Base-by-base conservation (phyloP, 345 rosid species). In the Streptanthus diversifolius region DNA sequence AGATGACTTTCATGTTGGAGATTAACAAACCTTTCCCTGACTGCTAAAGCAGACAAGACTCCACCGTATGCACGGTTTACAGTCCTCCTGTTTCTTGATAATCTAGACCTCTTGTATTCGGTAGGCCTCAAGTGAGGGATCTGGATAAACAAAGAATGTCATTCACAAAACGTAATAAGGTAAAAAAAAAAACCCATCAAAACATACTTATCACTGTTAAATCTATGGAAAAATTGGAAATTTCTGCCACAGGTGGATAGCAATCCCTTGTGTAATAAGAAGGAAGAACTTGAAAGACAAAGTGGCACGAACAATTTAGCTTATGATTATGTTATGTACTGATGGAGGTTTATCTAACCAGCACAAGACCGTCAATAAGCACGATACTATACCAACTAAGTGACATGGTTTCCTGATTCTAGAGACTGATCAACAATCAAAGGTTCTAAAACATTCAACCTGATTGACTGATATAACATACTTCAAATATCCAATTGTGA, bases 51-150 rank as follows among this genome's bases (percentile, higher is more conserved):
- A 45, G 91, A 86, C 79, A 88, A 73, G 7, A 88, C 95, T 66
- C 95, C 91, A 56, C 95, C 95, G 49, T 86, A 88, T 0, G 60
- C 60, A 15, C 60, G 60, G 39, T 55, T 55, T 0, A 55, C 60
- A 2, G 60, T 55, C 60, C 88, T 77, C 36, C 83, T 65, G 74
- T 84, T 88, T 74, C 95, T 88, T 8, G 88, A 57, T 74, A 86
- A 80, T 44, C 95, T 82, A 22, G 89, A 85, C 71, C 87, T 85
- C 73, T 85, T 87, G 80, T 87, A 87, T 51, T 87, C 89, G 17
- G 86, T 64, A 43, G 91, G 89, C 63, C 91, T 85, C 85, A 87
- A 78, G 64, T 85, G 92, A 68, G 95, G 91, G 65, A 86, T 88
- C 95, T 88, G 83, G 45, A 80, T 2, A 8, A 24, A 41, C 15